Evolutionary conservation across 2,329 filamentous ascomycete genomes (phyloP).

Genomic region (Coniochaeta hoffmannii): DNA sequence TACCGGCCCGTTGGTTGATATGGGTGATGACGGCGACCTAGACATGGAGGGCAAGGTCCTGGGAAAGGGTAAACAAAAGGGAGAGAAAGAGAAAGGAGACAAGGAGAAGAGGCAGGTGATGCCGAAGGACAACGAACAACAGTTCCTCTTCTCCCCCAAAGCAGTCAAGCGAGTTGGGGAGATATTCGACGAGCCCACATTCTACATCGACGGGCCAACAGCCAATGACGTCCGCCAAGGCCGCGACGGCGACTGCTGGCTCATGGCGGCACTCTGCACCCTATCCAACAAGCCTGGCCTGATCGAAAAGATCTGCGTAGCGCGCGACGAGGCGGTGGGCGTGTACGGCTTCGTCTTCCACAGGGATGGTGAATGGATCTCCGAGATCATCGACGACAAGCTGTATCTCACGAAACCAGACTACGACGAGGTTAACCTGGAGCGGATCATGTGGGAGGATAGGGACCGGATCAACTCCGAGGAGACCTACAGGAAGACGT

Average conservation of each 20-base stretch:
- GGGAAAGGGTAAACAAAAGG: not conserved
- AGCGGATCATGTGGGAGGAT: conserved; percentile 37
- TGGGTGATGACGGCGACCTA: not conserved
- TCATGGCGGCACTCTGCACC: conserved; percentile 72
- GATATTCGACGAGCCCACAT: conserved; percentile 69
- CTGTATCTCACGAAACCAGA: conserved; percentile 48
- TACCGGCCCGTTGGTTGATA: not conserved
- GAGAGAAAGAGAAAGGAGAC: not conserved
- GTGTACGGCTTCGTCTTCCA: conserved; percentile 84
- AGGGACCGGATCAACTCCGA: conserved; percentile 43
- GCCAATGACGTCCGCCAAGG: conserved; percentile 76
- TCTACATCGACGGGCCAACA: conserved; percentile 70
- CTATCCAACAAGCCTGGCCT: conserved; percentile 65
- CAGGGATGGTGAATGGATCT: conserved; percentile 68
- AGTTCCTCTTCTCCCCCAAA: conserved; percentile 22
- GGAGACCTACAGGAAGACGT: conserved; percentile 52
- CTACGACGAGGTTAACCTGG: conserved; percentile 51
- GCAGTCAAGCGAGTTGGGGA: conserved; percentile 64
- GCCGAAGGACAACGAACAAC: conserved; percentile 6
- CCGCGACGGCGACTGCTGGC: conserved; percentile 75
- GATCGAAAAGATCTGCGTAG: conserved; percentile 68
- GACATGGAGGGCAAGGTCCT: not conserved
- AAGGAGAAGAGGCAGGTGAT: not conserved
- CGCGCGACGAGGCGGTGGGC: conserved; percentile 62
- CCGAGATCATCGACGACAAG: conserved; percentile 51